Percentiles rank a stretch among this genome's conserved stretches.
These are phyloP conservation scores for Fusarium sp. DNA, from an alignment of 2,329 filamentous ascomycete species.

Conservation along the genomic window DNA sequence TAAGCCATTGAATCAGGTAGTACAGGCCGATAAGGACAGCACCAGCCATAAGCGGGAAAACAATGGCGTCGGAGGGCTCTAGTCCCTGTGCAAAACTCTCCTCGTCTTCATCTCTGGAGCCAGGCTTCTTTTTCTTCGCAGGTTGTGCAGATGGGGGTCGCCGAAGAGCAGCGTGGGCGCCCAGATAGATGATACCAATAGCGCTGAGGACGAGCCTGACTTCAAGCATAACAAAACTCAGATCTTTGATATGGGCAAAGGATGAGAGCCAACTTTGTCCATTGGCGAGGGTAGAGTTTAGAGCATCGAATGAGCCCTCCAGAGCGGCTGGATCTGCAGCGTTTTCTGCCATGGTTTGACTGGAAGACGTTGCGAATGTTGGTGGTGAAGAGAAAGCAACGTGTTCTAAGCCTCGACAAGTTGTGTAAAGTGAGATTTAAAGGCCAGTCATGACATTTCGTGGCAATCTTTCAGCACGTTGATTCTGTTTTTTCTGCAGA, in stretches of 20 bases:
- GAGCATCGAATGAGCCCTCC: constrained; percentile 42
- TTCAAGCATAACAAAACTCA: constrained; percentile 58
- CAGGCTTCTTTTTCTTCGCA: constrained; percentile 57
- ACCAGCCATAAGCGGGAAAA: constrained; percentile 84
- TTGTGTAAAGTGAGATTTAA: neutral
- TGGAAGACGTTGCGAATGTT: neutral
- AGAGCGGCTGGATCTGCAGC: constrained; percentile 20
- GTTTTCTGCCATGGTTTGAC: constrained; percentile 40
- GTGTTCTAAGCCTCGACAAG: constrained; percentile 31
- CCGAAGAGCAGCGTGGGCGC: constrained; percentile 85
- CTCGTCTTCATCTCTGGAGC: constrained; percentile 59
- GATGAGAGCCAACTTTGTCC: constrained; percentile 39
- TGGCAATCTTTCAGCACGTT: neutral
- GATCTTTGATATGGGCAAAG: constrained; percentile 48
- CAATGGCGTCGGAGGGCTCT: constrained; percentile 78
- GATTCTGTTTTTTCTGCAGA: neutral
- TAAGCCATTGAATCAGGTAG: constrained; percentile 87
- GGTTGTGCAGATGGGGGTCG: constrained; percentile 82
- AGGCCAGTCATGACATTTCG: neutral
- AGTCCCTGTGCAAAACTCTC: constrained; percentile 63
- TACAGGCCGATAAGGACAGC: constrained; percentile 80
- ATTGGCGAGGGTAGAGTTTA: constrained; percentile 45
- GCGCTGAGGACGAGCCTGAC: constrained; percentile 69
- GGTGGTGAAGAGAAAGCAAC: constrained; percentile 25
- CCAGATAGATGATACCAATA: constrained; percentile 84